Percentiles rank a stretch among this genome's conserved stretches.
phyloP scores from a whole-genome alignment of 1,284 basidiomycete species.

The Cryptococcus floricola region DNA sequence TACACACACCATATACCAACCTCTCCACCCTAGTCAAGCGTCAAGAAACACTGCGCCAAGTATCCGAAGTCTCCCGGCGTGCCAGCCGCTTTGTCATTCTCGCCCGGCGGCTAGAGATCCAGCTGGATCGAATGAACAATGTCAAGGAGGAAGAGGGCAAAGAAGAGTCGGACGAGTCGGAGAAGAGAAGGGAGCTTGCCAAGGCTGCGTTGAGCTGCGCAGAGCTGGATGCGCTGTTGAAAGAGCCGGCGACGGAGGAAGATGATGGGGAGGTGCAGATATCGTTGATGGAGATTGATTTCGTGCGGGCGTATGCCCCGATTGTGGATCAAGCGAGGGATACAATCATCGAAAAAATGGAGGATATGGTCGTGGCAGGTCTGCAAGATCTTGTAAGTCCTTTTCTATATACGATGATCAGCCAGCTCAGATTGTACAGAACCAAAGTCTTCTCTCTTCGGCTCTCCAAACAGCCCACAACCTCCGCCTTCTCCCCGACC shows the following conservation, averaged over 20 bases:
- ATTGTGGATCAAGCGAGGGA: conserved; percentile 66
- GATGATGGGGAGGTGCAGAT: conserved; percentile 11
- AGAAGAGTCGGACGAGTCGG: conserved; percentile 56
- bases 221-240: conserved; percentile 57
- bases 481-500: conserved; percentile 72
- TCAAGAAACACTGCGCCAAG: conserved; percentile 70
- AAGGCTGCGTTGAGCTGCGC: conserved; percentile 87
- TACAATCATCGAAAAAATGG: conserved; percentile 76
- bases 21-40: conserved; percentile 66
- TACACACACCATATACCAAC: conserved; percentile 72
- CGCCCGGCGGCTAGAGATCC: conserved; percentile 69
- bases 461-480: conserved; percentile 94
- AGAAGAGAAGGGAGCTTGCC: conserved; percentile 76
- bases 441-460: conserved; percentile 81
- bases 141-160: conserved; percentile 23
- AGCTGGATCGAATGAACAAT: conserved; percentile 64
- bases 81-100: conserved; percentile 77
- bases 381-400: conserved; percentile 64
- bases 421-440: conserved; percentile 52
- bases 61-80: conserved; percentile 74
- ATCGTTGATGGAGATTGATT: conserved; percentile 62
- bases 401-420: background rate
- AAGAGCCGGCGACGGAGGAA: conserved; percentile 12
- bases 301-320: conserved; percentile 64
- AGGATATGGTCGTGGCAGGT: conserved; percentile 75